Conservation (phyloP, 257 asterid species). For the Capsicum baccatum region DNA sequence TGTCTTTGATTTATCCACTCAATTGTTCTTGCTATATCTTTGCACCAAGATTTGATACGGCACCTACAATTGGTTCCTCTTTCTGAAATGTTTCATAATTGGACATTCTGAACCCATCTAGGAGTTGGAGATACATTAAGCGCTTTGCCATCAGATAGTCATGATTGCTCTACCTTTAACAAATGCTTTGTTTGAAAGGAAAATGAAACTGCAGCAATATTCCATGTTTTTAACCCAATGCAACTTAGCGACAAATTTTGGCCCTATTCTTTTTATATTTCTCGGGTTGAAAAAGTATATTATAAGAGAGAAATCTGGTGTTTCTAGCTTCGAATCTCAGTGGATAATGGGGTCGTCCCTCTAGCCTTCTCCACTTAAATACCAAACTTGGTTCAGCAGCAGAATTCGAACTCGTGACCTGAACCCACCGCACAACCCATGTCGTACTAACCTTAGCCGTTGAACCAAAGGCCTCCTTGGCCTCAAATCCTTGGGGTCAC, state of each 20-base stretch:
- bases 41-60: background rate
- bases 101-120: background rate
- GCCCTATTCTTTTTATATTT: no score
- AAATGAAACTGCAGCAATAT: background rate
- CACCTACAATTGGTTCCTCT: background rate
- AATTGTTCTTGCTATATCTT: background rate
- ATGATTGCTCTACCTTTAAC: background rate
- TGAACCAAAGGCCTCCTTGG: background rate
- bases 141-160: background rate
- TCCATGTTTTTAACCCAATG: background rate
- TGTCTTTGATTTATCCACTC: background rate
- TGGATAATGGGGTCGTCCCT: background rate
- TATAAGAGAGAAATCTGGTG: background rate
- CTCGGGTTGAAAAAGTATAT: no score
- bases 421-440: background rate
- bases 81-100: background rate
- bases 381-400: background rate
- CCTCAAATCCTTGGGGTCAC: conserved; percentile 16
- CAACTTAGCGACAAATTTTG: background rate
- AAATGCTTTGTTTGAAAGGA: background rate
- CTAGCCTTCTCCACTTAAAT: background rate
- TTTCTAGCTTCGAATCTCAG: background rate
- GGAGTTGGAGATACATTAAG: background rate
- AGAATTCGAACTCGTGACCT: background rate
- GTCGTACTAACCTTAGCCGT: background rate